These are phyloP conservation scores for Plectosphaerella plurivora DNA, from an alignment of 2,329 filamentous ascomycete species.

Conservation along the genomic window DNA sequence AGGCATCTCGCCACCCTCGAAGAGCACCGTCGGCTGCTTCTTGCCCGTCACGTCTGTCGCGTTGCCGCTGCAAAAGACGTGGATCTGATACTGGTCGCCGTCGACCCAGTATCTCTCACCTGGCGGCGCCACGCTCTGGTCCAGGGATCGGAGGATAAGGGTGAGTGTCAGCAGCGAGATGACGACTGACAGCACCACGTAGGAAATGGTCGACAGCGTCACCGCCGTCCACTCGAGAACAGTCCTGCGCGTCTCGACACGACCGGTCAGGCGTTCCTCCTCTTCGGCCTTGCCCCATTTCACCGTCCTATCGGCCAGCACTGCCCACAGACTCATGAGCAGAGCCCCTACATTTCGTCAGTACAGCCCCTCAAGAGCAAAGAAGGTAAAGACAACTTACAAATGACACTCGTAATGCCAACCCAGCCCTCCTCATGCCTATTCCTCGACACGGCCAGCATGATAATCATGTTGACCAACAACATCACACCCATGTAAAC, in stretches of 20 bases:
- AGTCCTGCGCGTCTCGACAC: slow-evolving; percentile 78
- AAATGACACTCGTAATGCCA: slow-evolving; percentile 79
- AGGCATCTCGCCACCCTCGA: slow-evolving; percentile 79
- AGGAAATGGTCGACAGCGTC: slow-evolving; percentile 65
- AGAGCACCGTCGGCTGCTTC: slow-evolving; percentile 70
- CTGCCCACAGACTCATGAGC: slow-evolving; percentile 72
- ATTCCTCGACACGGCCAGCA: slow-evolving; percentile 68
- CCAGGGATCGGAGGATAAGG: slow-evolving; percentile 73
- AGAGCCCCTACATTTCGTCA: slow-evolving; percentile 53
- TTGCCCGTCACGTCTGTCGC: slow-evolving; percentile 50
- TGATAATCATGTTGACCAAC: slow-evolving; percentile 72
- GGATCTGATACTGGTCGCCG: slow-evolving; percentile 77
- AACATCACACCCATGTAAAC: slow-evolving; percentile 63
- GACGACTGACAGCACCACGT: slow-evolving; percentile 64
- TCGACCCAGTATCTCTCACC: slow-evolving; percentile 80
- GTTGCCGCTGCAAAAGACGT: slow-evolving; percentile 81
- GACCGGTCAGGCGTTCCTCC: slow-evolving; percentile 86
- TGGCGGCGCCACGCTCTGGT: slow-evolving; percentile 67
- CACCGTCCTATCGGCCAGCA: slow-evolving; percentile 76
- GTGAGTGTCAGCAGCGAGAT: slow-evolving; percentile 74
- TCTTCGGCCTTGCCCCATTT: slow-evolving; percentile 90
- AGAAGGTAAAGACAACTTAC: slow-evolving; percentile 21
- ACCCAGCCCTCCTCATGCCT: slow-evolving; percentile 86
- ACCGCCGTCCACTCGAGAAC: slow-evolving; percentile 82
- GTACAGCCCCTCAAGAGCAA: not conserved